Evolutionary conservation across 345 rosid genomes (phyloP).

Genomic region (Aquilaria malaccensis): DNA sequence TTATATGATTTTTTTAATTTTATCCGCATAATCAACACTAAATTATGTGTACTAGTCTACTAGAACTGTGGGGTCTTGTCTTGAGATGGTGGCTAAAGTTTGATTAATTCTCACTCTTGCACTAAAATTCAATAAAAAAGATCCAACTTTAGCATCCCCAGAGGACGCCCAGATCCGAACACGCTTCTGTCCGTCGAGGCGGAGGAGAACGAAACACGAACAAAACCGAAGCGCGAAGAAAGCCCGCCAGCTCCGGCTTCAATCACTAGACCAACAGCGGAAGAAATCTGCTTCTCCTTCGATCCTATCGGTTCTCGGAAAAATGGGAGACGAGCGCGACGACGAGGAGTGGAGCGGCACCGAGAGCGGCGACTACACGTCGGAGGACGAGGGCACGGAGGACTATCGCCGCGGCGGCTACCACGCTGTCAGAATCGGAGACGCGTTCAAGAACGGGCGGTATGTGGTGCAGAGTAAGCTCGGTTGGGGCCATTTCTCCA

Average conservation of each 20-base stretch:
- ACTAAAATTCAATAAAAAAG: no score
- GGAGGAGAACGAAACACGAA: background rate
- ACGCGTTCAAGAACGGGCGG: constrained; percentile 52
- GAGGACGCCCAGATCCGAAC: background rate
- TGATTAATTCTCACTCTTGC: no score
- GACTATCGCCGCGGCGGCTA: constrained; percentile 70
- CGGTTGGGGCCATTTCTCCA: constrained; percentile 84
- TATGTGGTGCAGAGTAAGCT: constrained; percentile 65
- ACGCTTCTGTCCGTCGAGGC: constrained; percentile 2
- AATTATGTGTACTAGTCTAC: no score
- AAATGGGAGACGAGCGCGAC: constrained; percentile 33
- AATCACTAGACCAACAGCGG: background rate
- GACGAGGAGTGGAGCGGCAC: constrained; percentile 33
- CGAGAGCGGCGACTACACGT: constrained; percentile 50
- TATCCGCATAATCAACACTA: no score
- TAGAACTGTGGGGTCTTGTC: no score
- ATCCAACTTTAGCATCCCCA: background rate
- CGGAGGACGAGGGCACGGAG: constrained; percentile 73
- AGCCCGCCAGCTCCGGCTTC: background rate
- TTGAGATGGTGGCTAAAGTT: no score
- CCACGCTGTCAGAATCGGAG: constrained; percentile 64
- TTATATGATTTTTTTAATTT: no score
- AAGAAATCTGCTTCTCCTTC: background rate
- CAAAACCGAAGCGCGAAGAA: background rate
- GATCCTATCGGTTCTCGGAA: background rate